phyloP scores from a whole-genome alignment of 2,329 filamentous ascomycete genomes.

The Aureobasidium lini region DNA sequence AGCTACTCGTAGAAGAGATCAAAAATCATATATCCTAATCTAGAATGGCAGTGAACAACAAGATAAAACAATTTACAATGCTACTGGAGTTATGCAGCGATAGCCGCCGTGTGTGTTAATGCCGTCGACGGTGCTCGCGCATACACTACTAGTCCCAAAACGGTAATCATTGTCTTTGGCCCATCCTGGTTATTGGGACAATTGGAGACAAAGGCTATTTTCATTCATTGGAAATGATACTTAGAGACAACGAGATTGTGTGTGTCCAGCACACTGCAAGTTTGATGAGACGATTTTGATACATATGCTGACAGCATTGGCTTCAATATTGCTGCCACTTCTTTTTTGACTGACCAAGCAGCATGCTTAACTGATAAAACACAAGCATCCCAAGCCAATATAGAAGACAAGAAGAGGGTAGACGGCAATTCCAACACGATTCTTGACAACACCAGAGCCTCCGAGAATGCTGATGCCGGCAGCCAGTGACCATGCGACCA shows the following conservation, averaged over 20 bases:
- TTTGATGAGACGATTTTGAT: not conserved
- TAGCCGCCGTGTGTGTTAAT: not conserved
- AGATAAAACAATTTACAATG: not conserved
- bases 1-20: not conserved
- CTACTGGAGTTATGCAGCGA: not conserved
- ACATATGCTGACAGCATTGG: not conserved
- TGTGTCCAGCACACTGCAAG: not conserved
- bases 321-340: not conserved
- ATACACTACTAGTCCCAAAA: not conserved
- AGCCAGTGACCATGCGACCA: constrained; percentile 87
- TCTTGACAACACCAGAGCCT: constrained; percentile 90
- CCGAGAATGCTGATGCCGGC: constrained; percentile 94
- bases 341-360: not conserved
- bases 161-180: constrained; percentile 1
- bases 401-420: constrained; percentile 96
- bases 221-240: too few relatives aligned
- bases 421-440: constrained; percentile 85
- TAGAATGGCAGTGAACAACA: not conserved
- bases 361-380: constrained; percentile 78
- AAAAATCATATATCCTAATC: not conserved
- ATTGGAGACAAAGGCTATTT: too few relatives aligned
- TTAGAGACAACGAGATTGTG: not conserved
- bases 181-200: too few relatives aligned
- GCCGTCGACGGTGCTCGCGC: not conserved
- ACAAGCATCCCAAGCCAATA: constrained; percentile 82